These are phyloP conservation scores for Wickerhamiella pararugosa DNA, from an alignment of 1,139 yeast genomes.

Conservation along the genomic window DNA sequence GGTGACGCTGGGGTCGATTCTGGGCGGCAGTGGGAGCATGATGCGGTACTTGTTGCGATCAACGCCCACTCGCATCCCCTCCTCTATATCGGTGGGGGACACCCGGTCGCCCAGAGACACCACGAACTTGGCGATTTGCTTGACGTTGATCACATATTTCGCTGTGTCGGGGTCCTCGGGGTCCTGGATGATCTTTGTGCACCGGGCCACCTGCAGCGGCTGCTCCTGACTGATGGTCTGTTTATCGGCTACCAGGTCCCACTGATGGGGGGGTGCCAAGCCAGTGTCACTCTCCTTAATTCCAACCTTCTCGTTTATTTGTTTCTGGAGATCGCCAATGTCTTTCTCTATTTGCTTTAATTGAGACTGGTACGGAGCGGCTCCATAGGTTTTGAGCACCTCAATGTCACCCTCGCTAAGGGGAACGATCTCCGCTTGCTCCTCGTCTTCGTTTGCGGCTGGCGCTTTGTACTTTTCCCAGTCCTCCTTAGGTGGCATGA, in stretches of 20 bases:
- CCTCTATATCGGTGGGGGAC: constrained; percentile 96
- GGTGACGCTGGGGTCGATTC: constrained; percentile 96
- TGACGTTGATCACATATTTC: constrained; percentile 88
- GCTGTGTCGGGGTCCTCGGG: constrained; percentile 69
- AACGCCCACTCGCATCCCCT: constrained; percentile 98
- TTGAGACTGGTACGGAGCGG: constrained; percentile 82
- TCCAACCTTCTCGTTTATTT: constrained; percentile 89
- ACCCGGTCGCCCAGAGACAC: constrained; percentile 94
- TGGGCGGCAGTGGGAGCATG: constrained; percentile 91
- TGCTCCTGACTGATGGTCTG: constrained; percentile 88
- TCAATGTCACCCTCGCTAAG: constrained; percentile 93
- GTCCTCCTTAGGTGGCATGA: constrained; percentile 76
- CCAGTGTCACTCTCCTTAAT: constrained; percentile 92
- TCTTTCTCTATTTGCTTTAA: constrained; percentile 76
- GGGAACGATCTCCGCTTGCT: constrained; percentile 66
- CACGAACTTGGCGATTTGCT: constrained; percentile 95
- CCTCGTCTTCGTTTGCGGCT: constrained; percentile 56
- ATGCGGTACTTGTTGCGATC: constrained; percentile 94
- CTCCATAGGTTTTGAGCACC: constrained; percentile 90
- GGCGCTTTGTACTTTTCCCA: constrained; percentile 97
- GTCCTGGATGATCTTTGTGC: constrained; percentile 87
- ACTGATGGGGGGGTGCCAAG: constrained; percentile 81
- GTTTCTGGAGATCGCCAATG: constrained; percentile 61
- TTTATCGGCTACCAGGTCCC: constrained; percentile 97
- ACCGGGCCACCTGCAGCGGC: constrained; percentile 94